A percentile compares a stretch with the other conserved stretches of the same genome.
phyloP scores from a whole-genome alignment of 2,329 filamentous ascomycete genomes.

The Purpureocillium takamizusanense region DNA sequence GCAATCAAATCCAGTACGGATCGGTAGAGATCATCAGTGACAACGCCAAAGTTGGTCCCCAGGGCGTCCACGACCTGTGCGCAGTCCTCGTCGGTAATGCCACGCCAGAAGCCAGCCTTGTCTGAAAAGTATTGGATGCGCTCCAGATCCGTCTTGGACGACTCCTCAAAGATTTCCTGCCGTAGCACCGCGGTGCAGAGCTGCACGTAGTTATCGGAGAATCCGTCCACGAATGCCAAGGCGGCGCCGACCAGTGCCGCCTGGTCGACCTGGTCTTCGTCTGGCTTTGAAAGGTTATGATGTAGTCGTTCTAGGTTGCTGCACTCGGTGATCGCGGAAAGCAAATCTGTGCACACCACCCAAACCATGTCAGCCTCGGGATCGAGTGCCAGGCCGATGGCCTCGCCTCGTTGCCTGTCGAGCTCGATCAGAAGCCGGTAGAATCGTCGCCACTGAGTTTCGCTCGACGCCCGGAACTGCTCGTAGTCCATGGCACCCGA shows the following conservation, averaged over 20 bases:
- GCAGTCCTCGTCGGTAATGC: constrained; percentile 76
- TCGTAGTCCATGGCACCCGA: constrained; percentile 65
- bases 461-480: constrained; percentile 62
- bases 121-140: constrained; percentile 73
- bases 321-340: constrained; percentile 72
- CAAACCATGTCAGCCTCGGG: constrained; percentile 62
- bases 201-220: constrained; percentile 61
- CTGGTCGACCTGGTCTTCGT: constrained; percentile 42
- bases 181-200: constrained; percentile 59
- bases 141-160: constrained; percentile 59
- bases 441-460: constrained; percentile 83
- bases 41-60: constrained; percentile 54
- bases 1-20: constrained; percentile 38
- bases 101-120: constrained; percentile 66
- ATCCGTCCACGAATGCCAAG: constrained; percentile 57
- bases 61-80: constrained; percentile 59
- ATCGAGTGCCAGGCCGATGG: constrained; percentile 70
- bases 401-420: constrained; percentile 77
- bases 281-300: constrained; percentile 53
- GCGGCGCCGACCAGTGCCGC: constrained; percentile 62
- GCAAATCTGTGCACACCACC: constrained; percentile 74
- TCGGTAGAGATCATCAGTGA: constrained; percentile 44
- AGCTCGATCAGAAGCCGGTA: constrained; percentile 79
- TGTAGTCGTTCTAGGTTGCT: constrained; percentile 67
- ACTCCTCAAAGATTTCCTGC: constrained; percentile 65